These are phyloP conservation scores for Didymella segeticola DNA, from an alignment of 2,329 filamentous ascomycete genomes.

Conservation along the genomic window DNA sequence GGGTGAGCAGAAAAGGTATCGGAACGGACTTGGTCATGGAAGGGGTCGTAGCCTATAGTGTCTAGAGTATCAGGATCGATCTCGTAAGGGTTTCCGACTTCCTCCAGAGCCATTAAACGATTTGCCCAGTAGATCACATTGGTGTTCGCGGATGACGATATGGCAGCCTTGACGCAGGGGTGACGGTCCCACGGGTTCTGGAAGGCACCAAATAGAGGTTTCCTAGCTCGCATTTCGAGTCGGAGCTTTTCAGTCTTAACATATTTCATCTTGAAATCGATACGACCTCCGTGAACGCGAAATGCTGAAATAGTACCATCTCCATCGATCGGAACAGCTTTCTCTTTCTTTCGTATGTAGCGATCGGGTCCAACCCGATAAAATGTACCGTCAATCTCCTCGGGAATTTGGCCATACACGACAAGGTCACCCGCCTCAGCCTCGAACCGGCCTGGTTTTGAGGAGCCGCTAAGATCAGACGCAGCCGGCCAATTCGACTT, in stretches of 20 bases:
- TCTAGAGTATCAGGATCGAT: constrained; percentile 25
- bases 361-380: constrained; percentile 36
- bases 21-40: constrained; percentile 20
- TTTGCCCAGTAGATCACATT: constrained; percentile 24
- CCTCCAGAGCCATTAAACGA: constrained; percentile 22
- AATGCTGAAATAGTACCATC: constrained; percentile 53
- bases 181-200: background rate
- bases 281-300: constrained; percentile 42
- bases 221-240: constrained; percentile 48
- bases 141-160: constrained; percentile 22
- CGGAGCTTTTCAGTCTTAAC: constrained; percentile 53
- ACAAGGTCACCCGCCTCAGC: constrained; percentile 19
- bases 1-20: constrained; percentile 31
- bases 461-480: constrained; percentile 7
- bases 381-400: constrained; percentile 25
- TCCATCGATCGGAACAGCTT: constrained; percentile 35
- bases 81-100: constrained; percentile 23
- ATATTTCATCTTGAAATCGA: constrained; percentile 47
- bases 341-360: background rate
- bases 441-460: constrained; percentile 24
- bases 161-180: background rate
- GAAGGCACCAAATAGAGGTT: constrained; percentile 23
- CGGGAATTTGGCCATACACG: constrained; percentile 19
- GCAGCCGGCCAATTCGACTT: background rate
- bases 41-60: constrained; percentile 19